Evolutionary conservation across 2,329 filamentous ascomycete genomes (phyloP).

Genomic region (Cercospora sojina): DNA sequence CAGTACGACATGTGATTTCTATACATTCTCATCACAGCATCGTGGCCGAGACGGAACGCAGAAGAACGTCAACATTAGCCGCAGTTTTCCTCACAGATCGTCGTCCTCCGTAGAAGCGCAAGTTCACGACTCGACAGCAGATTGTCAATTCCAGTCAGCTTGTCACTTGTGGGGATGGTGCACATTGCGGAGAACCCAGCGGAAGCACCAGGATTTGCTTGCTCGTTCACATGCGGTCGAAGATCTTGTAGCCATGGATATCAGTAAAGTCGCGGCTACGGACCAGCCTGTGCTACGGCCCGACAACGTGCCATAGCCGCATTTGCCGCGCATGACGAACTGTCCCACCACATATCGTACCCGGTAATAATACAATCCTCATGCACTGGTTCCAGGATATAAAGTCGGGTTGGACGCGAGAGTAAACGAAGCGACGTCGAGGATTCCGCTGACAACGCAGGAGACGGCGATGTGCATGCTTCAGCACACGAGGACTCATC

Average conservation of each 20-base stretch:
- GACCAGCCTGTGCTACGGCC: neutral
- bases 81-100: neutral
- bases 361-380: neutral
- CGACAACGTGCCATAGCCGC: neutral
- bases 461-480: neutral
- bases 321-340: neutral
- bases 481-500: neutral
- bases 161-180: neutral
- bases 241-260: neutral
- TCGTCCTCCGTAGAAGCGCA: neutral
- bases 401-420: neutral
- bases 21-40: neutral
- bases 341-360: neutral
- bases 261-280: neutral
- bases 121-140: neutral
- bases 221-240: neutral
- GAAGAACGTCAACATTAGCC: neutral
- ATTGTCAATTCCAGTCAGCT: neutral
- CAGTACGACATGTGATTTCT: neutral
- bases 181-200: conserved; percentile 1
- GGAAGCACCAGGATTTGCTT: conserved; percentile 9
- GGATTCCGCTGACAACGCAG: neutral
- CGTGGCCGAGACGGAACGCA: neutral
- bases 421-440: neutral
- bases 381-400: neutral